Evolutionary conservation across 2,329 filamentous ascomycete genomes (phyloP).

Genomic region (Aspergillus sp.): DNA sequence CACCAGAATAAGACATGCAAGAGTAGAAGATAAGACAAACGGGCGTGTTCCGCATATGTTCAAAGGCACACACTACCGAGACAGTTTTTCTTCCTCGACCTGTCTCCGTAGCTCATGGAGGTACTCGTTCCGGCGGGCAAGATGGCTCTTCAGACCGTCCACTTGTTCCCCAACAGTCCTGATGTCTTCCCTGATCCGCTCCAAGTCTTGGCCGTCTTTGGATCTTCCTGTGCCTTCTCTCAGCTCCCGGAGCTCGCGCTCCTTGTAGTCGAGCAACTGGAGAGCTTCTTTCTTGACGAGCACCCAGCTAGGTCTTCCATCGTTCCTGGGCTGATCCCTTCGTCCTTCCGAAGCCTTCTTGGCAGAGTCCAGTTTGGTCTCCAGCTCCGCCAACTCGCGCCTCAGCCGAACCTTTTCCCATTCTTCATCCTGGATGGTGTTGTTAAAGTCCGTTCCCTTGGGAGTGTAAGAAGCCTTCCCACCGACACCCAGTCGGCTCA

Average conservation of each 20-base stretch:
- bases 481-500: constrained; percentile 78
- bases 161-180: constrained; percentile 91
- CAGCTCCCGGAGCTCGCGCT: constrained; percentile 70
- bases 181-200: constrained; percentile 80
- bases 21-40: constrained; percentile 5
- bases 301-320: constrained; percentile 77
- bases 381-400: constrained; percentile 85
- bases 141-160: constrained; percentile 80
- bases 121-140: constrained; percentile 70
- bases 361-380: constrained; percentile 80
- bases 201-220: constrained; percentile 68
- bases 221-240: constrained; percentile 55
- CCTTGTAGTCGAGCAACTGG: constrained; percentile 91
- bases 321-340: constrained; percentile 52
- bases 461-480: constrained; percentile 75
- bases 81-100: constrained; percentile 79
- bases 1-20: constrained; percentile 7
- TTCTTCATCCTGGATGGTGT: constrained; percentile 79
- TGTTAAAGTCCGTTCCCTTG: constrained; percentile 84
- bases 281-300: constrained; percentile 93
- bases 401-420: constrained; percentile 97
- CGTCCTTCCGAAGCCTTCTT: constrained; percentile 69
- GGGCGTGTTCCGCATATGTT: not conserved
- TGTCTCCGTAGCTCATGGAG: constrained; percentile 74
- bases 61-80: constrained; percentile 29